A percentile compares a stretch with the other conserved stretches of the same genome.
These are phyloP conservation scores for Phytophthora cajani DNA, from an alignment of 352 stramenopile species.

Conservation along the genomic window DNA sequence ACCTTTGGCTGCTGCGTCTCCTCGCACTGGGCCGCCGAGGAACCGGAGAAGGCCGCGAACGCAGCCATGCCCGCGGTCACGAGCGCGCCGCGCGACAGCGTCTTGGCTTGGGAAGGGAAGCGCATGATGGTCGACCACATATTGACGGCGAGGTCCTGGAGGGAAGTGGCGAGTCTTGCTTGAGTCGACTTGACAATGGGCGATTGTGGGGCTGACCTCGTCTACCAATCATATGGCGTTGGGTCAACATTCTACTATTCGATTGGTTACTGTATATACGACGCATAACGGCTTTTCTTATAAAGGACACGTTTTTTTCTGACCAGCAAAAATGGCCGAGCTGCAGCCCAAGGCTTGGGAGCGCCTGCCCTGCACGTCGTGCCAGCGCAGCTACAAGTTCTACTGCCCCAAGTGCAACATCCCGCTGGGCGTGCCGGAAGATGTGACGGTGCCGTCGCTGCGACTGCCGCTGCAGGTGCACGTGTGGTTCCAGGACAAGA, in stretches of 20 bases:
- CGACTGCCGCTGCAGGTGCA: conserved; percentile 78
- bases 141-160: not conserved
- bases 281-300: not conserved
- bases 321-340: conserved; percentile 9
- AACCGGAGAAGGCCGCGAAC: conserved; percentile 36
- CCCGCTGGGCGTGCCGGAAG: conserved; percentile 59
- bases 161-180: not conserved
- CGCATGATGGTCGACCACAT: conserved; percentile 64
- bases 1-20: conserved; percentile 40
- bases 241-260: too few relatives aligned
- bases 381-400: conserved; percentile 88
- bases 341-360: conserved; percentile 44
- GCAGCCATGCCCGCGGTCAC: conserved; percentile 51
- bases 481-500: conserved; percentile 90
- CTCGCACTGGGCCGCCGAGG: conserved; percentile 30
- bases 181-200: conserved; percentile 1
- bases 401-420: conserved; percentile 83
- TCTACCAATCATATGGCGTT: conserved; percentile 14
- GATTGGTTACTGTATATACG: not conserved
- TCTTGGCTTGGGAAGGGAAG: conserved; percentile 48
- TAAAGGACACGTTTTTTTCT: not conserved
- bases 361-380: conserved; percentile 64
- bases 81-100: conserved; percentile 42
- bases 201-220: not conserved
- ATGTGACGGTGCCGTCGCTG: conserved; percentile 58